Percentiles rank a stretch among this genome's conserved stretches.
Conservation (phyloP, 192 early-diverging fungal species). For the Entomortierella beljakovae region DNA sequence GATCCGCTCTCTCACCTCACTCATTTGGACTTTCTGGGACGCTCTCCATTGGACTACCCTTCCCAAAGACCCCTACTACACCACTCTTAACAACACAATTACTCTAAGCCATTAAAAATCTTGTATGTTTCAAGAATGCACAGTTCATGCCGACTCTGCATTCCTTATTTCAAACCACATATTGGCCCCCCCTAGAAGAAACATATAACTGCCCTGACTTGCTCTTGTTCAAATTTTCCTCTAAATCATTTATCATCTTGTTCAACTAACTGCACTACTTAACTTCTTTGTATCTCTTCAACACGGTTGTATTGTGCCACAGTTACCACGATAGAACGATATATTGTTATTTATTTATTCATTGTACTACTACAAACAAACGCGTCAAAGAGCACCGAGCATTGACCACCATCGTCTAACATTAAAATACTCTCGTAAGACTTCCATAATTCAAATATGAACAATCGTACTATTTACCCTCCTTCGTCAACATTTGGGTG, state of each 20-base stretch:
- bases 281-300: background rate
- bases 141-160: constrained; percentile 14
- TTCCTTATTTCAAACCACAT: constrained; percentile 6
- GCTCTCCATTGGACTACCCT: constrained; percentile 3
- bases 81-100: background rate
- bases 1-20: background rate
- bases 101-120: too few relatives aligned
- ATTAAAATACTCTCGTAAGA: too few relatives aligned
- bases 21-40: too few relatives aligned
- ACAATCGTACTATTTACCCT: too few relatives aligned
- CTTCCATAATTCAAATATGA: too few relatives aligned
- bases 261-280: background rate
- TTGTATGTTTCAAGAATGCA: constrained; percentile 12
- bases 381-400: background rate
- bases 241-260: too few relatives aligned
- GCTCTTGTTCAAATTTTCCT: too few relatives aligned
- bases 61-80: constrained; percentile 17
- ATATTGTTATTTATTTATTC: too few relatives aligned
- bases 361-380: background rate
- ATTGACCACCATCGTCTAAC: constrained; percentile 7
- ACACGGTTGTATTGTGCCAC: background rate
- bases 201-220: background rate
- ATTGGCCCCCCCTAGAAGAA: background rate
- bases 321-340: too few relatives aligned
- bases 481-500: too few relatives aligned